Percentiles rank a stretch among this genome's conserved stretches.
These are phyloP conservation scores for Yamadazyma sp. DNA, from an alignment of 805 yeast species.

Conservation along the genomic window DNA sequence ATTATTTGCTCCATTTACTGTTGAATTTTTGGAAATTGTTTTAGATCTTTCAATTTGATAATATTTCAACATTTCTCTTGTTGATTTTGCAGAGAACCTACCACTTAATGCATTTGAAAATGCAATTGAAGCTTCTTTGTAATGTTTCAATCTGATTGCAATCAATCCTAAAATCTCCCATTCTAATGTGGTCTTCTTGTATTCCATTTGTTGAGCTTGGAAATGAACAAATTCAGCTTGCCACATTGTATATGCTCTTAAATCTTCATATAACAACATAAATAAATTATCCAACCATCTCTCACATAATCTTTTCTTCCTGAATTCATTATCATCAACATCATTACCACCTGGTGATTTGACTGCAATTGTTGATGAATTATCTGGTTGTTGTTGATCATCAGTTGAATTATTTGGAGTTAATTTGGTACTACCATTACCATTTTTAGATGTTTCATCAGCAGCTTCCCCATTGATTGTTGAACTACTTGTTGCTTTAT, in stretches of 20 bases:
- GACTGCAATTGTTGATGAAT: constrained; percentile 35
- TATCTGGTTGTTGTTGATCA: constrained; percentile 17
- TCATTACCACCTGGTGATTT: constrained; percentile 32
- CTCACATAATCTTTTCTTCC: constrained; percentile 65
- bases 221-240: constrained; percentile 87
- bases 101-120: constrained; percentile 67
- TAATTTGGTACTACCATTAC: neutral
- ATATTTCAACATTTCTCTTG: constrained; percentile 67
- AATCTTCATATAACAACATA: constrained; percentile 68
- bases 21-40: constrained; percentile 27
- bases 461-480: constrained; percentile 3
- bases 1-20: constrained; percentile 5
- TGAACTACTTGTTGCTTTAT: constrained; percentile 17
- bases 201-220: constrained; percentile 80
- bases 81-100: constrained; percentile 78
- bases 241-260: constrained; percentile 85
- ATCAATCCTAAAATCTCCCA: constrained; percentile 91
- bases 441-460: constrained; percentile 12
- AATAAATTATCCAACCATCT: constrained; percentile 72
- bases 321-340: constrained; percentile 43
- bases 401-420: constrained; percentile 12
- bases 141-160: constrained; percentile 81
- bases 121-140: constrained; percentile 83
- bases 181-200: constrained; percentile 75
- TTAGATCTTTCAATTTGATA: constrained; percentile 51